Base-by-base conservation (phyloP, 2,329 filamentous ascomycete genomes). In the Monosporascus sp. region DNA sequence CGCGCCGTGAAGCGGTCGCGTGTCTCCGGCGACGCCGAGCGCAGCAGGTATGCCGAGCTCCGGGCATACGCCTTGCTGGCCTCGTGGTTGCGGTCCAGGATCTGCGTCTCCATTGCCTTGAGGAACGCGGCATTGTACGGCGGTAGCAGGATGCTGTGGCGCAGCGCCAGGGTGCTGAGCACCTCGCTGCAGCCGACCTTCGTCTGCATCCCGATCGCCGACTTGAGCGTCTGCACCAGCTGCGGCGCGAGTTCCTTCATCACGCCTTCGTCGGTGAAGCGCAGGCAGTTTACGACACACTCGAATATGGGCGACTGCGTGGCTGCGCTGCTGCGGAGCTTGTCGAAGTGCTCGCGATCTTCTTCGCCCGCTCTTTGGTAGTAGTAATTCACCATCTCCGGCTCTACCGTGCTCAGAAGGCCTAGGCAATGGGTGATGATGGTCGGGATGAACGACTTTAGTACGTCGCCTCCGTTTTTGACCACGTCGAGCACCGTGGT, bases 161-260 rank as follows among this genome's bases (percentile, higher is more conserved):
- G 83, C 49, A 92, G 93, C 49, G 90, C 89, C 7, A 99, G 78
- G 1, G 90, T 92, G 7, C 89, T 88, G 34, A 99, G 78, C 2
- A 97, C 85, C 51, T 90, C 84, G 58, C 88, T 89, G 64, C 91
- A 95, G 38, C 91, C 94, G 47, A 97, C 88, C 73, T 97, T 97
- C 0, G 91, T 95, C 2, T 93, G 93, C 72, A 97, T 85, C 1
- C 92, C 93, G 38, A 99, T 85, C 1, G 92, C 89, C 25, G 81
- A 85, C 67, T 93, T 94, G 70, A 97, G 90, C 0, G 88, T 86
- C 31, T 81, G 79, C 67, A 94, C 87, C 0, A 99, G 78, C 45
- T 77, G 82, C 2, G 85, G 84, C 37, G 86, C 84, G 9, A 97
- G 77, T 20, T 84, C 78, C 46, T 80, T 79, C 83, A 97, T 93